Percentiles rank a stretch among this genome's conserved stretches.
These are phyloP conservation scores for Serpula lacrymans DNA, from an alignment of 768 basidiomycete species.

Conservation along the genomic window DNA sequence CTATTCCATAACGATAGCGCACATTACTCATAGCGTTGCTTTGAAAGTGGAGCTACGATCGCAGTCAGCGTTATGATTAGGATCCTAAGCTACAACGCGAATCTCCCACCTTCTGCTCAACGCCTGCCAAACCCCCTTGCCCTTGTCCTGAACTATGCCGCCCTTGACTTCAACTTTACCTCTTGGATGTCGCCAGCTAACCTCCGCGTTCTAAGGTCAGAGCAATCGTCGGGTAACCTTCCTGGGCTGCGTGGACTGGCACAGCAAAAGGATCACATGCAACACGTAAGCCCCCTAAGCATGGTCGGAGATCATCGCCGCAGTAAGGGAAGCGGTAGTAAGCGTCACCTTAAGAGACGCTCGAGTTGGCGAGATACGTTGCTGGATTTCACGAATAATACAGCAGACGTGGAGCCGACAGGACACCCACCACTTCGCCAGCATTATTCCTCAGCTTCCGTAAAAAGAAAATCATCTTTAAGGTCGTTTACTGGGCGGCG, in stretches of 20 bases:
- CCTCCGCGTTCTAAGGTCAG: conserved; percentile 78
- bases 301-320: conserved; percentile 76
- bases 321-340: conserved; percentile 32
- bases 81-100: conserved; percentile 63
- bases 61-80: conserved; percentile 82
- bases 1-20: conserved; percentile 1
- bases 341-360: conserved; percentile 46
- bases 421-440: conserved; percentile 10
- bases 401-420: conserved; percentile 28
- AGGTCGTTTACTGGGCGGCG: conserved; percentile 15
- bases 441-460: conserved; percentile 16
- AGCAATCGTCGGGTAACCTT: conserved; percentile 82
- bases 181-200: conserved; percentile 93
- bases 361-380: conserved; percentile 61
- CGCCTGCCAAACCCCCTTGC: conserved; percentile 72
- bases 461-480: conserved; percentile 27
- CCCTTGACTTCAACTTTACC: conserved; percentile 96
- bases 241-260: conserved; percentile 67
- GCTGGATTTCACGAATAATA: conserved; percentile 42
- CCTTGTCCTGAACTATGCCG: conserved; percentile 86
- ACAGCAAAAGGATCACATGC: conserved; percentile 83
- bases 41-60: conserved; percentile 78
- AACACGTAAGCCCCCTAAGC: conserved; percentile 85
- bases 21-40: conserved; percentile 6
- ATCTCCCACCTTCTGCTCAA: conserved; percentile 23